phyloP scores from a whole-genome alignment of 2,329 filamentous ascomycete genomes.

The Nectriaceae sp. region DNA sequence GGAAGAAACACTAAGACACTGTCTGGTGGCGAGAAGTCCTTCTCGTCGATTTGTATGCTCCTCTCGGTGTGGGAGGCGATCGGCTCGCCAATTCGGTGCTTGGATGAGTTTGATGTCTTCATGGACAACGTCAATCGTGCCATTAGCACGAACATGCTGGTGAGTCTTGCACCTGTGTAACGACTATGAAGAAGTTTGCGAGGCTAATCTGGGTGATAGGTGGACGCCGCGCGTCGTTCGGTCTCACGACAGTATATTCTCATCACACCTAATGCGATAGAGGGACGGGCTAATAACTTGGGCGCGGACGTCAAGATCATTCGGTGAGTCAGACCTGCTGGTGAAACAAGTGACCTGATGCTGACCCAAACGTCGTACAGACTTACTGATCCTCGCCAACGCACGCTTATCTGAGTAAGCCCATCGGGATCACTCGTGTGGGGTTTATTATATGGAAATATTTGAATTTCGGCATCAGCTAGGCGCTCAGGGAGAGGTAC shows the following conservation, averaged over 20 bases:
- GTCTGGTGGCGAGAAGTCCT: conserved; percentile 96
- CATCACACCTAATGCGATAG: conserved; percentile 89
- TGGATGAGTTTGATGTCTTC: conserved; percentile 99
- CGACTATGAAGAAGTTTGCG: background rate
- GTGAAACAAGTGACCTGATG: conserved; percentile 1
- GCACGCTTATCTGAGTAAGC: conserved; percentile 39
- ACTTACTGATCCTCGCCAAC: conserved; percentile 61
- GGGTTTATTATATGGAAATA: conserved; percentile 9
- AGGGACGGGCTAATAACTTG: conserved; percentile 55
- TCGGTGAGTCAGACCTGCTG: conserved; percentile 51
- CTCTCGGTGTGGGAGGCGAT: conserved; percentile 97
- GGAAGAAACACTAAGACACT: conserved; percentile 88
- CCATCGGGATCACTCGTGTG: background rate
- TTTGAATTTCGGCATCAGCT: conserved; percentile 7
- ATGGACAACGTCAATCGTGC: conserved; percentile 98
- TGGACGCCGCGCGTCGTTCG: conserved; percentile 79
- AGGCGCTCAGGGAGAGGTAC: conserved; percentile 9
- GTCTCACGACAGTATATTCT: conserved; percentile 94
- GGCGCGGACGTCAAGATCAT: conserved; percentile 77
- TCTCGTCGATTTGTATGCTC: conserved; percentile 92
- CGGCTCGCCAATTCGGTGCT: conserved; percentile 89
- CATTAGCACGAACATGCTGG: conserved; percentile 91
- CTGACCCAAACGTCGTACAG: conserved; percentile 38
- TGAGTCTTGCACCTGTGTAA: conserved; percentile 44
- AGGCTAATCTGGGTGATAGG: conserved; percentile 48